Evolutionary conservation across 2,329 filamentous ascomycete species (phyloP).

Genomic region (Trichophyton equinum): DNA sequence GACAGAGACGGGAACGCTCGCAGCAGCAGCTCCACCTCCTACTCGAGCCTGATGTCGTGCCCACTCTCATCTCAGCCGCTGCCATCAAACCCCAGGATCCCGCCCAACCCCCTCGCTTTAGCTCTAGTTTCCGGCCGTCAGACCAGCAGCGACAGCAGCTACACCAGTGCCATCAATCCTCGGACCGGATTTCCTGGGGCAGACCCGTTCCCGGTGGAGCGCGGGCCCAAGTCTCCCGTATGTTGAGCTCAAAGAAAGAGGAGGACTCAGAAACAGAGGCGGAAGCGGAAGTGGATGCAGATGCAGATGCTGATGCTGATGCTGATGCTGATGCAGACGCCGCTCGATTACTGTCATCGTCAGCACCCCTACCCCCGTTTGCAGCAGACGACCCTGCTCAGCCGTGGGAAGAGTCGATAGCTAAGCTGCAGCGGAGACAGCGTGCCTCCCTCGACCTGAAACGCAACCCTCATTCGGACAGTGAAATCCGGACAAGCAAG

Average conservation of each 20-base stretch:
- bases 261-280: too few species aligned
- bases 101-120: constrained; percentile 8
- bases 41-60: constrained; percentile 32
- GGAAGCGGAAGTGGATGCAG: too few species aligned
- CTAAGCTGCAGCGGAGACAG: neutral
- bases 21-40: constrained; percentile 32
- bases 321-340: too few species aligned
- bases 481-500: constrained; percentile 18
- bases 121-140: neutral
- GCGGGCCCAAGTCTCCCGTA: neutral
- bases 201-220: neutral
- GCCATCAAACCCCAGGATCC: constrained; percentile 20
- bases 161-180: neutral
- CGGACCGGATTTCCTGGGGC: neutral
- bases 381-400: neutral
- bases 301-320: too few species aligned
- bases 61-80: constrained; percentile 39
- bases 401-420: constrained; percentile 3
- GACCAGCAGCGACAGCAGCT: neutral
- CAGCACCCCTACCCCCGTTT: neutral
- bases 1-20: constrained; percentile 19
- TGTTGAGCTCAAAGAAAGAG: neutral
- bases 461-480: neutral
- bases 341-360: neutral
- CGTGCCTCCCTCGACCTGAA: neutral